Evolutionary conservation across 2,329 filamentous ascomycete species (phyloP), one percentile per base, ranked within the genome.

Genomic region (Fonsecaea pedrosoi): DNA sequence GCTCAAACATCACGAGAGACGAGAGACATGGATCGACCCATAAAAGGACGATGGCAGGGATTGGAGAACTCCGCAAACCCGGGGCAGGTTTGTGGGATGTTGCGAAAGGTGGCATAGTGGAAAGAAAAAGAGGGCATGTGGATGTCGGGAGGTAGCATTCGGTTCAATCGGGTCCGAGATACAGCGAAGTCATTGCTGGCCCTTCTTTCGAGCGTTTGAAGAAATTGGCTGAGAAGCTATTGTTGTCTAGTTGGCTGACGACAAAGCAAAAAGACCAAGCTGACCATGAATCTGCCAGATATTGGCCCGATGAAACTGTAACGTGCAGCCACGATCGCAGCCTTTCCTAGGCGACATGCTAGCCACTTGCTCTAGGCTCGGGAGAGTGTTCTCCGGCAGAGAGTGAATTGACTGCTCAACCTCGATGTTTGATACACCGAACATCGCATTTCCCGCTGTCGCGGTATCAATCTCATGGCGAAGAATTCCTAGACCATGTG

Each of bases 361-460:
- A 8, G 25, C 30, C 18, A 21, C 18, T 53, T 53, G 18, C 48
- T 53, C 18, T 7, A 13, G 18, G 15, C 48, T 53, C 48, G 48
- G 48, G 18, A 32, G 18, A 53, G 25, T 18, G 6, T 21, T 15
- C 10, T 13, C 48, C 18, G 18, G 10, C 7, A 21, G 18, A 32
- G 30, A 32, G 2, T 32, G 30, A 32, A 3, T 32, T 32, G 18
- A n/a, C 15, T 53, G 48, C 15, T 21, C 18, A 18, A 12, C 48
- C 48, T 53, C 48, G 48, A 53, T 18, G 3, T n/a, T 32, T 53
- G 48, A 53, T 53, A n/a, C 48, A 53, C 48, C 48, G 48, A 32
- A 53, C 48, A 53, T 18, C 3, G n/a, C 48, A 53, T 21, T 53
- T 53, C 10, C 10, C 15, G 48, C 9, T 12, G 37, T 15, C 15